phyloP scores from a whole-genome alignment of 305 asterid species.

The Fraxinus sp. region DNA sequence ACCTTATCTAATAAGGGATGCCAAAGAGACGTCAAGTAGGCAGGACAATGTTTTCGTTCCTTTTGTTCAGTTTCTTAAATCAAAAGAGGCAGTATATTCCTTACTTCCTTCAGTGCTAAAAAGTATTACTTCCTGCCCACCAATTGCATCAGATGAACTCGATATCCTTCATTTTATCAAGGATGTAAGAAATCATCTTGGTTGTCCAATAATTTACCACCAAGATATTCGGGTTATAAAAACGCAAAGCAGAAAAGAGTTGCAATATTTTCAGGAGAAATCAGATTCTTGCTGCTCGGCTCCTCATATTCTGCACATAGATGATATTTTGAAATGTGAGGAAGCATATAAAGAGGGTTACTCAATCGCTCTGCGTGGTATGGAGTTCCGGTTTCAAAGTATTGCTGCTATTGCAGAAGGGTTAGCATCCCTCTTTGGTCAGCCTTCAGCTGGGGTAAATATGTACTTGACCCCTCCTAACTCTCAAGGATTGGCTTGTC shows the following conservation, averaged over 20 bases:
- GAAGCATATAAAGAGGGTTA: constrained; percentile 69
- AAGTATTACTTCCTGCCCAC: constrained; percentile 58
- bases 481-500: constrained; percentile 81
- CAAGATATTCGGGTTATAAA: constrained; percentile 75
- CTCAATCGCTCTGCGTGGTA: constrained; percentile 75
- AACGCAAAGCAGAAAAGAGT: constrained; percentile 45
- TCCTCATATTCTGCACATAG: constrained; percentile 35
- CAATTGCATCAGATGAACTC: constrained; percentile 64
- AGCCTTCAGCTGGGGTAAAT: constrained; percentile 80
- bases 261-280: constrained; percentile 51
- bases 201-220: constrained; percentile 53
- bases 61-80: constrained; percentile 43
- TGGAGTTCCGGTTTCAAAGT: constrained; percentile 57
- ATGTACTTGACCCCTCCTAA: constrained; percentile 74
- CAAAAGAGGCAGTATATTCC: constrained; percentile 37
- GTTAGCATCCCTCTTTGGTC: constrained; percentile 73
- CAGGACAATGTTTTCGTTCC: constrained; percentile 39
- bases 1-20: constrained; percentile 45
- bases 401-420: constrained; percentile 60
- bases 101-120: constrained; percentile 50
- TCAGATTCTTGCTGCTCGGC: constrained; percentile 26
- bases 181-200: constrained; percentile 53
- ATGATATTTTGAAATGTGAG: constrained; percentile 52
- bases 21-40: constrained; percentile 31
- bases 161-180: constrained; percentile 51